A percentile compares a stretch with the other conserved stretches of the same genome.
Evolutionary conservation across 805 yeast genomes (phyloP).

Genomic region (Yarrowia osloensis): DNA sequence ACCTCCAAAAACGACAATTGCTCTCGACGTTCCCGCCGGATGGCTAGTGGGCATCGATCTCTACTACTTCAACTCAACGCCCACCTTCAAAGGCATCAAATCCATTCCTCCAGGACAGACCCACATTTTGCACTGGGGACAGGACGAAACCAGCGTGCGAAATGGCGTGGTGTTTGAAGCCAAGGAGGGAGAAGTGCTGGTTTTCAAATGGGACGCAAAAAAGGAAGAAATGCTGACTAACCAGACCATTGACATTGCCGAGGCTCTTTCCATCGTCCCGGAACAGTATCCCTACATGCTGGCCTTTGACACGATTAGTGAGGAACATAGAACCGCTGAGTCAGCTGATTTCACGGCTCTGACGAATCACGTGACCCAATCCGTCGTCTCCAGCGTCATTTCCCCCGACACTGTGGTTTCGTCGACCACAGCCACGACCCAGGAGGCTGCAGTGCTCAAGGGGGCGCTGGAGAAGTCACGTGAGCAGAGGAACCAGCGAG

Average conservation of each 20-base stretch:
- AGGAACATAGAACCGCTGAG: not conserved
- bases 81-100: conserved; percentile 53
- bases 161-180: conserved; percentile 46
- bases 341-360: conserved; percentile 45
- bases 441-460: conserved; percentile 50
- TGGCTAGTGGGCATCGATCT: conserved; percentile 53
- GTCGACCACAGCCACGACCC: conserved; percentile 53
- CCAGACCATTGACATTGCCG: conserved; percentile 42
- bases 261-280: conserved; percentile 42
- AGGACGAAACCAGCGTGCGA: conserved; percentile 44
- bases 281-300: conserved; percentile 45
- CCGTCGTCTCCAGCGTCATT: not conserved
- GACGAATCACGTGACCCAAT: conserved; percentile 34
- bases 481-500: conserved; percentile 34
- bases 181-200: conserved; percentile 43
- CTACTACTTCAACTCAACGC: conserved; percentile 50
- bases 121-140: conserved; percentile 58
- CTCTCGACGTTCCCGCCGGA: conserved; percentile 42
- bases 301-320: not conserved
- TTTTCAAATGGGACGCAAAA: conserved; percentile 46
- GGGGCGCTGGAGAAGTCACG: conserved; percentile 45
- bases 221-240: conserved; percentile 41
- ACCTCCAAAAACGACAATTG: conserved; percentile 37
- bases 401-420: conserved; percentile 38
- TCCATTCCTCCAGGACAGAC: conserved; percentile 50